Percentiles rank a stretch among this genome's conserved stretches.
phyloP scores from a whole-genome alignment of 2,329 filamentous ascomycete genomes.

The Botryotinia convoluta region DNA sequence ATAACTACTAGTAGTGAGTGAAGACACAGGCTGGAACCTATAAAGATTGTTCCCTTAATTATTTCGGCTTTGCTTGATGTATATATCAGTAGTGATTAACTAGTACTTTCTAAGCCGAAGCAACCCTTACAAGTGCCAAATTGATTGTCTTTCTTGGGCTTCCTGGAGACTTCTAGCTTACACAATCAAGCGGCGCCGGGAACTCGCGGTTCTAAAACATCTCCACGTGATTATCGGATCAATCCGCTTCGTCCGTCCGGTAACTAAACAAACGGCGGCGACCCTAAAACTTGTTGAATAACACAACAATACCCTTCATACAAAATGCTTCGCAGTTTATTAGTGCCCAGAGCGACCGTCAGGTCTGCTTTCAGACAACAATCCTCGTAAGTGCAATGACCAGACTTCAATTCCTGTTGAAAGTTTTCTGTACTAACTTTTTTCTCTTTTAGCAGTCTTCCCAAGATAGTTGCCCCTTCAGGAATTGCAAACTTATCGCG shows the following conservation, averaged over 20 bases:
- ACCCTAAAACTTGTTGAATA: slow-evolving; percentile 21
- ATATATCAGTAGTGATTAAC: background rate
- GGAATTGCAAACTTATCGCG: slow-evolving; percentile 54
- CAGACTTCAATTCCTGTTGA: slow-evolving; percentile 21
- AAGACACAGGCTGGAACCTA: background rate
- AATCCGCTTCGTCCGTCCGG: slow-evolving; percentile 14
- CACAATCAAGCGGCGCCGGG: slow-evolving; percentile 4
- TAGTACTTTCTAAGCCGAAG: background rate
- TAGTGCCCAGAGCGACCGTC: slow-evolving; percentile 57
- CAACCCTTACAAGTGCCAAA: background rate
- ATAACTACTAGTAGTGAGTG: background rate
- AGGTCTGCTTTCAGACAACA: slow-evolving; percentile 55
- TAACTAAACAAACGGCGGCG: slow-evolving; percentile 14
- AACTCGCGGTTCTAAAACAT: slow-evolving; percentile 10
- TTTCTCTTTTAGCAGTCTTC: slow-evolving; percentile 44
- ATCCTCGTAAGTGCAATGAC: slow-evolving; percentile 47
- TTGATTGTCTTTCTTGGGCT: background rate
- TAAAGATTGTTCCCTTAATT: background rate
- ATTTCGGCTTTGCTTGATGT: background rate
- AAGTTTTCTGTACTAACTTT: slow-evolving; percentile 19
- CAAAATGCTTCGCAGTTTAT: slow-evolving; percentile 59
- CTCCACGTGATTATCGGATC: slow-evolving; percentile 10
- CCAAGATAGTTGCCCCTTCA: slow-evolving; percentile 47
- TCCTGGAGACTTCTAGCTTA: slow-evolving; percentile 1
- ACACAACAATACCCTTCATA: slow-evolving; percentile 29